Conservation (phyloP, 148 eudicot species). For the Dianthus caryophyllus region DNA sequence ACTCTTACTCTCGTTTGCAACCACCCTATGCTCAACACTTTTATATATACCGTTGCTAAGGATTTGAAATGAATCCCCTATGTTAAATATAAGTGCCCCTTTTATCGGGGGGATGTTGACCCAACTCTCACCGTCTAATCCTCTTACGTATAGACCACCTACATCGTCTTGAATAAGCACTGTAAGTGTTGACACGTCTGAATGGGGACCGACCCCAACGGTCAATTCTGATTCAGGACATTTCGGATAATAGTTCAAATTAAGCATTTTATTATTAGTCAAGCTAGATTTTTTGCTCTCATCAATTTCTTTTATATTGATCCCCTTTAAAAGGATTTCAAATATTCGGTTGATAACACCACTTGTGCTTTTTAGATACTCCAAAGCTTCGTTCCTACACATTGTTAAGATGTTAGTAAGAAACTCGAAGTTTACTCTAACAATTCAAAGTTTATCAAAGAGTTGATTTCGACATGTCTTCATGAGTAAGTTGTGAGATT, state of each 20-base stretch:
- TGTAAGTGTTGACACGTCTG: background rate
- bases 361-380: background rate
- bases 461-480: too few species aligned
- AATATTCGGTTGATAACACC: background rate
- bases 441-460: too few species aligned
- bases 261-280: background rate
- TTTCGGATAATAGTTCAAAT: background rate
- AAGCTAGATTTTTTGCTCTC: too few species aligned
- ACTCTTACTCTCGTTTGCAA: background rate
- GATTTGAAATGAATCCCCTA: background rate
- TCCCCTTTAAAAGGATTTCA: background rate
- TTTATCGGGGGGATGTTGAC: background rate
- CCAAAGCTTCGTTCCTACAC: background rate
- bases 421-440: too few species aligned
- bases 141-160: background rate
- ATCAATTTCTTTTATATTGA: background rate
- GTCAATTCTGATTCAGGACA: background rate
- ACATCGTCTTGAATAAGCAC: background rate
- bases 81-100: background rate
- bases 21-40: slow-evolving; percentile 1
- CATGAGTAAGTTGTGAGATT: too few species aligned
- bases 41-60: background rate
- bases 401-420: background rate
- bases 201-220: background rate
- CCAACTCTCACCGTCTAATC: background rate